Evolutionary conservation across 495 filamentous ascomycete species (phyloP), one percentile per base, ranked within the genome.

Genomic region (Bacidia rubella): DNA sequence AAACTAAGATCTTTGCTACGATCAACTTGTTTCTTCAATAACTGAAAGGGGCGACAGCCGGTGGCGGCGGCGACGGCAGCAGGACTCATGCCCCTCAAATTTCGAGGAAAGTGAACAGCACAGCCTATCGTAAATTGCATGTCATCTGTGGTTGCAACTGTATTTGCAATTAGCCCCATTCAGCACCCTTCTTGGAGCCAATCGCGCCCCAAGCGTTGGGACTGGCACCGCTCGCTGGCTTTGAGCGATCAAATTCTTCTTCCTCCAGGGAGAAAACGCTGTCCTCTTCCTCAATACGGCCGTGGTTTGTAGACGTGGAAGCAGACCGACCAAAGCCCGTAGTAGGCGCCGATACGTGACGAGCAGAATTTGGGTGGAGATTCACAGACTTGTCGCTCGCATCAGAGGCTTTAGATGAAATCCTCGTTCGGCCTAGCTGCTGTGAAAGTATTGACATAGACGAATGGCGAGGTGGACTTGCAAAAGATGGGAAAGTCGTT

Each of bases 241-340:
- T 60, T 26, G 47, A 39, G 17, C 77, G 69, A 2, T 65, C 63
- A 1, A 80, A 78, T 45, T 80, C 78, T 53, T 86, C 83, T 51
- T 86, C 84, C 58, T 87, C 85, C 83, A 89, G 87, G 29, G 74
- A 79, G 54, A 90, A 90, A n/a, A 88, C 83, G 47, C 86, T 20
- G 5, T 84, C 80, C 58, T 89, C 85, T 56, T 84, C 80, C 46
- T 86, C 84, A 58, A 88, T 87, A 27, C 79, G 82, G 45, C 75
- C 83, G 1, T 79, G 81, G 56, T 54, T 65, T 2, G 68, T 66
- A 11, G 70, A 72, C 9, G 73, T 72, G 3, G 74, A 71, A 17
- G 73, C 57, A 20, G 68, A 70, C 25, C 73, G 67, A 45, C 71
- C 70, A 21, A 68, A 56, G 44, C 69, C 68, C 27, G 56, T 64